Percentiles rank a stretch among this genome's conserved stretches.
Conservation (phyloP, 805 yeast species). For the Myxozyma monticola region DNA sequence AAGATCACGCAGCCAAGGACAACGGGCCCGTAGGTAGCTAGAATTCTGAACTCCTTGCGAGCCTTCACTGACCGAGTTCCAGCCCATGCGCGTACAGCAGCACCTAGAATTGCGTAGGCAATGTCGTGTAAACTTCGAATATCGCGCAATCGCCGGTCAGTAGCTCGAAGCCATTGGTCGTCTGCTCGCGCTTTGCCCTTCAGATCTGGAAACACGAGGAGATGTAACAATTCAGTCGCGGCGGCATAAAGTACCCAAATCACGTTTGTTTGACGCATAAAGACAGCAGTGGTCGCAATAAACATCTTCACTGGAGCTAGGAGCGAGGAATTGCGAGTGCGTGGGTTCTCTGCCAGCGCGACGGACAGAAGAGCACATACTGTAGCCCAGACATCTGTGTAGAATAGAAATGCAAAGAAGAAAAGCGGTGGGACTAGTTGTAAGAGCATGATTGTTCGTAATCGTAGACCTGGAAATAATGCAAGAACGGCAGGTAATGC, state of each 20-base stretch:
- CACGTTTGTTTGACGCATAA: slow-evolving; percentile 88
- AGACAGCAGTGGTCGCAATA: slow-evolving; percentile 50
- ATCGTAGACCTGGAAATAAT: slow-evolving; percentile 1
- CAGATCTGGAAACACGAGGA: slow-evolving; percentile 7
- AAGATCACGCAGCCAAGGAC: slow-evolving; percentile 53
- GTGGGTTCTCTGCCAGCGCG: slow-evolving; percentile 25
- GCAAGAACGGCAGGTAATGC: slow-evolving; percentile 47
- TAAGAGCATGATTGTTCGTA: slow-evolving; percentile 4
- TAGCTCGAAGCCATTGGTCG: slow-evolving; percentile 1
- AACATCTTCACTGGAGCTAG: background rate
- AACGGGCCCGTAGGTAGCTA: slow-evolving; percentile 10
- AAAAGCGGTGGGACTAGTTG: slow-evolving; percentile 66
- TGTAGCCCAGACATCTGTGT: slow-evolving; percentile 93
- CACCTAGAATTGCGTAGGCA: background rate
- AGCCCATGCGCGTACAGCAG: background rate
- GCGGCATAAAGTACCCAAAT: slow-evolving; percentile 58
- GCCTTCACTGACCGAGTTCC: background rate
- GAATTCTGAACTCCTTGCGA: background rate
- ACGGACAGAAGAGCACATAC: slow-evolving; percentile 59
- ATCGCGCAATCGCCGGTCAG: slow-evolving; percentile 3
- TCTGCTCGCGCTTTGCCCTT: slow-evolving; percentile 19
- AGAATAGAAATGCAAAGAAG: slow-evolving; percentile 73
- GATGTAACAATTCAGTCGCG: background rate
- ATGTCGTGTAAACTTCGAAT: slow-evolving; percentile 1
- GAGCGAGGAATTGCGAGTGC: too few relatives aligned